Percentiles rank a stretch among this genome's conserved stretches.
These are phyloP conservation scores for Kurtzmaniella cleridarum DNA, from an alignment of 805 yeast species.

Conservation along the genomic window DNA sequence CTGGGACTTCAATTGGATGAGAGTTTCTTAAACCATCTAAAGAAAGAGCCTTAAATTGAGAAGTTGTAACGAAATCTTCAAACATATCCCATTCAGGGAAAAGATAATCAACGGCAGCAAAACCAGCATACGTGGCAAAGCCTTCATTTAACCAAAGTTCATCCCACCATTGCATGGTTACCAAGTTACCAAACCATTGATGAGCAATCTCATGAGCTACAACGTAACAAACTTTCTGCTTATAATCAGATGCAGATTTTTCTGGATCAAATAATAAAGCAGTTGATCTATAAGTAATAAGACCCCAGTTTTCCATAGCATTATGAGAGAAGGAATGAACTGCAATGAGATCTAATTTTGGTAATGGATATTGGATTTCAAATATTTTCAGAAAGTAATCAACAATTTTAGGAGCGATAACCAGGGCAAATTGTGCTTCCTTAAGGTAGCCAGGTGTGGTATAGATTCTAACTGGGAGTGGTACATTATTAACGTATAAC, in stretches of 20 bases:
- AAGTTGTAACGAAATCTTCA: conserved; percentile 46
- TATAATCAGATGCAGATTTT: conserved; percentile 45
- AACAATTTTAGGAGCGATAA: conserved; percentile 44
- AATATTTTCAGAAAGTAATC: conserved; percentile 46
- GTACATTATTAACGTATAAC: conserved; percentile 30
- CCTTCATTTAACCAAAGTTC: conserved; percentile 89
- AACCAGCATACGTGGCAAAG: conserved; percentile 84
- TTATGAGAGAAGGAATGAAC: conserved; percentile 77
- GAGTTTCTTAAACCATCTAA: conserved; percentile 58
- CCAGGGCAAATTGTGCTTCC: conserved; percentile 44
- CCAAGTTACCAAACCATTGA: conserved; percentile 88
- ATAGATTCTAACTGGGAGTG: conserved; percentile 46
- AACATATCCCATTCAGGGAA: conserved; percentile 82
- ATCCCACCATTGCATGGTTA: conserved; percentile 94
- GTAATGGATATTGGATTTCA: conserved; percentile 62
- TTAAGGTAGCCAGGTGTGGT: conserved; percentile 45
- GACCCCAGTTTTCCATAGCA: conserved; percentile 92
- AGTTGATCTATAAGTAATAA: conserved; percentile 61
- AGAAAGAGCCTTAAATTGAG: conserved; percentile 46
- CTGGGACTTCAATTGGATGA: conserved; percentile 81
- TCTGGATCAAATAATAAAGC: conserved; percentile 41
- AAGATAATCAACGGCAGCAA: conserved; percentile 59
- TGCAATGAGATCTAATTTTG: conserved; percentile 75
- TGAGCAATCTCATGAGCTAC: conserved; percentile 85
- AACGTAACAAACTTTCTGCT: conserved; percentile 74